phyloP scores from a whole-genome alignment of 257 asterid genomes.

The Anisodus acutangulus region DNA sequence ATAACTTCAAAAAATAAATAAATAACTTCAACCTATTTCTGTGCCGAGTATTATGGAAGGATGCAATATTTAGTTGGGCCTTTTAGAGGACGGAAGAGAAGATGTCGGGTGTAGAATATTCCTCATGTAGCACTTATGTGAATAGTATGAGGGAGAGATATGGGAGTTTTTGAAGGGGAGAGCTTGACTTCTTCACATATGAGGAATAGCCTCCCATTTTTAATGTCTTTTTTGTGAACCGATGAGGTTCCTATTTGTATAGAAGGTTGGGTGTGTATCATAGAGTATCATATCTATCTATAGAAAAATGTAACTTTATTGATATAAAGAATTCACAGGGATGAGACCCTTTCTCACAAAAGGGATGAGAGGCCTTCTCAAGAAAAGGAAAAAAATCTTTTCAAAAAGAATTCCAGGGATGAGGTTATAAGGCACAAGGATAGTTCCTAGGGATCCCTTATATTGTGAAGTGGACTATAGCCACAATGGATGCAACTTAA shows the following conservation, averaged over 20 bases:
- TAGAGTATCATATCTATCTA: not conserved
- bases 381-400: not conserved
- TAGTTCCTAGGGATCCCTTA: not conserved
- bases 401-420: not conserved
- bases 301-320: not conserved
- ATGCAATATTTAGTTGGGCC: slow-evolving; percentile 4
- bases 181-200: not conserved
- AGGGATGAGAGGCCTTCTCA: not conserved
- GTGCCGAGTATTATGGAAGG: not conserved
- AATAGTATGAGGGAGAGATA: not conserved
- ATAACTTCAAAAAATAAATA: not conserved
- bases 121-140: not conserved
- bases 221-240: slow-evolving; percentile 8
- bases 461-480: slow-evolving; percentile 1
- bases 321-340: not conserved
- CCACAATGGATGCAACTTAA: not conserved
- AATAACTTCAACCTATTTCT: not conserved
- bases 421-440: not conserved
- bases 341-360: not conserved
- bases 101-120: not conserved
- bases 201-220: not conserved
- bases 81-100: not conserved
- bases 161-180: not conserved
- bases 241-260: not conserved
- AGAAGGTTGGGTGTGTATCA: not conserved